Conservation (phyloP, 345 rosid species). For the Laguncularia racemosa region DNA sequence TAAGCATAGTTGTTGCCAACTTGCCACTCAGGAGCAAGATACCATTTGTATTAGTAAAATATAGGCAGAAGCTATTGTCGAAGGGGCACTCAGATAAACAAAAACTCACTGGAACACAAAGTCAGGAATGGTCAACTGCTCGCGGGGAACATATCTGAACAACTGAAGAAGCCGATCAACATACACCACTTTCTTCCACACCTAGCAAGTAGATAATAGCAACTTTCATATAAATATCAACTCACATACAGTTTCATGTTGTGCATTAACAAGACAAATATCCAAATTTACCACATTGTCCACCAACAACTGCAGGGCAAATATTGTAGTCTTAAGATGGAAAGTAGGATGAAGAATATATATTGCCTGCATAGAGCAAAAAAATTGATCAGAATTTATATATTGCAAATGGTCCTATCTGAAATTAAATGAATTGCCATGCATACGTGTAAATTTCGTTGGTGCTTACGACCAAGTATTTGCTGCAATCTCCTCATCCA, state of each 20-base stretch:
- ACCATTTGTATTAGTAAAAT: neutral
- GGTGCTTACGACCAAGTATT: conserved; percentile 93
- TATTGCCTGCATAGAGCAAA: conserved; percentile 49
- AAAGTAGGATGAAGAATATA: conserved; percentile 94
- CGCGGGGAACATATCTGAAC: conserved; percentile 96
- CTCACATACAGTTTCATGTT: neutral
- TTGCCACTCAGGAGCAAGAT: neutral
- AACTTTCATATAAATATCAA: neutral
- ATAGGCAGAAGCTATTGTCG: neutral
- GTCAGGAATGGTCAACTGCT: conserved; percentile 97
- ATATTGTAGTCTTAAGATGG: conserved; percentile 70
- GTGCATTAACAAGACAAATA: neutral
- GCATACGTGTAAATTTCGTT: conserved; percentile 82
- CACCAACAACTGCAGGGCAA: conserved; percentile 77
- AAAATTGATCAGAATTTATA: neutral
- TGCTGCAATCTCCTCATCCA: conserved; percentile 95
- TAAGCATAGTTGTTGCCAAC: too few species aligned
- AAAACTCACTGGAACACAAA: conserved; percentile 92
- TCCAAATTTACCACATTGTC: conserved; percentile 59
- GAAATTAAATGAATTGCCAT: conserved; percentile 1
- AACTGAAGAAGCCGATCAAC: conserved; percentile 85
- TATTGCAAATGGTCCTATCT: too few species aligned
- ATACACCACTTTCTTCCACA: conserved; percentile 95
- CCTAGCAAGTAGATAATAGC: conserved; percentile 31
- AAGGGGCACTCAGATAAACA: neutral